A percentile compares a stretch with the other conserved stretches of the same genome.
Conservation (phyloP, 2,329 filamentous ascomycete species). For the Fusarium nematophilum region DNA sequence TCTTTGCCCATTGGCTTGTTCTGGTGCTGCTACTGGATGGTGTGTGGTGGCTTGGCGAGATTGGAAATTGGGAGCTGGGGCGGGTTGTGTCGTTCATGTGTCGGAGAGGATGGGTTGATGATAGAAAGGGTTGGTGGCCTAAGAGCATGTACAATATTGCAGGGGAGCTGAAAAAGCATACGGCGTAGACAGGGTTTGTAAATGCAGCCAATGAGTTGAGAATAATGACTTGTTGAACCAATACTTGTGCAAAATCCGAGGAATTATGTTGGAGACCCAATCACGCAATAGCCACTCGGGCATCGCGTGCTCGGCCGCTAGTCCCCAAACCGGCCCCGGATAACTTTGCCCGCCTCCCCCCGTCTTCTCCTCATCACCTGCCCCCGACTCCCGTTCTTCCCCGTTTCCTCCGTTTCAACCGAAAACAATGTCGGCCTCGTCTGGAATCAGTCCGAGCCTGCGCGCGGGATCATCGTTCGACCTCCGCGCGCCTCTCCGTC, state of each 20-base stretch:
- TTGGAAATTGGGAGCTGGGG: constrained; percentile 50
- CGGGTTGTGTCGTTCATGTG: constrained; percentile 39
- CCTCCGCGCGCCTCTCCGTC: background rate
- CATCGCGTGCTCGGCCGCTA: background rate
- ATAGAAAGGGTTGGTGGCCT: constrained; percentile 48
- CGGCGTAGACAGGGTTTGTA: too few species aligned
- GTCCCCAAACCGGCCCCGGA: background rate
- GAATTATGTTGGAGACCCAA: too few species aligned
- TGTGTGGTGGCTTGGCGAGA: constrained; percentile 54
- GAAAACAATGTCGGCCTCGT: background rate
- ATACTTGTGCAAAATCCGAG: too few species aligned
- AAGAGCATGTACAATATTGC: constrained; percentile 47
- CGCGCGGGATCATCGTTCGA: background rate
- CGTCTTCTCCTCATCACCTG: background rate
- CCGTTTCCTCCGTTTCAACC: constrained; percentile 1
- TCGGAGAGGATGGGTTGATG: constrained; percentile 19
- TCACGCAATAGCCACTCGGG: constrained; percentile 1
- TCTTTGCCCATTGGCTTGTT: constrained; percentile 55
- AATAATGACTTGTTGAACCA: too few species aligned
- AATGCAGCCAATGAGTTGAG: too few species aligned
- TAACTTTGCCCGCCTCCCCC: background rate
- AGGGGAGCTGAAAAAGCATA: constrained; percentile 14
- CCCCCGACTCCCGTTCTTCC: constrained; percentile 3
- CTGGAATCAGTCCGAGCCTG: background rate
- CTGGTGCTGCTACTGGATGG: constrained; percentile 51